phyloP scores from a whole-genome alignment of 305 asterid genomes.

The Ilex paraguariensis region DNA sequence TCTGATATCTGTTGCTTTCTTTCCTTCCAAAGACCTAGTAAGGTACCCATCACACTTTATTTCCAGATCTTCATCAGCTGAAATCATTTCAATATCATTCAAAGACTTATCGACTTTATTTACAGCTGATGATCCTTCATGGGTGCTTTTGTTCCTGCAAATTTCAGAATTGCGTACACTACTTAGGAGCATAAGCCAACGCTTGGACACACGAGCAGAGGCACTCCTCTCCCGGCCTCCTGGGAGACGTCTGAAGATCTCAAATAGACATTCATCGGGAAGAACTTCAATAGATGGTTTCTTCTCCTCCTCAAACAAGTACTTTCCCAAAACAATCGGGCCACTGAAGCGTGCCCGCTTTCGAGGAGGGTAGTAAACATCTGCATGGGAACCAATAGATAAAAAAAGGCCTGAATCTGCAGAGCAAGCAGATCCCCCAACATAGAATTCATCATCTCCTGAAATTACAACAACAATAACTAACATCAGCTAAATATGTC shows the following conservation, averaged over 20 bases:
- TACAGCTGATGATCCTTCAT: slow-evolving; percentile 9
- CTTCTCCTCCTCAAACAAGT: slow-evolving; percentile 24
- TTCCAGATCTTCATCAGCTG: slow-evolving; percentile 50
- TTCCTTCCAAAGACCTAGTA: slow-evolving; percentile 83
- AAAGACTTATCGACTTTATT: slow-evolving; percentile 11
- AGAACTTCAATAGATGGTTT: slow-evolving; percentile 63
- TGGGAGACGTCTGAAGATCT: slow-evolving; percentile 65
- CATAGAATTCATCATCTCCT: slow-evolving; percentile 70
- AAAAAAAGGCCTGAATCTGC: slow-evolving; percentile 55
- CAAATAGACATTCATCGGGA: slow-evolving; percentile 82
- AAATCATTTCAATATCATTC: slow-evolving; percentile 20
- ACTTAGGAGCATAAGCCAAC: slow-evolving; percentile 68
- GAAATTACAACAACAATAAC: slow-evolving; percentile 20
- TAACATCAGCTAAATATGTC: slow-evolving; percentile 1
- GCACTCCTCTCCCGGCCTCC: slow-evolving; percentile 68
- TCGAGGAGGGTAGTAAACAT: slow-evolving; percentile 64
- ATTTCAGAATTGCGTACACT: slow-evolving; percentile 59
- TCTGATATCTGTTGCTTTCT: slow-evolving; percentile 79
- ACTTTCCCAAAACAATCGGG: slow-evolving; percentile 32
- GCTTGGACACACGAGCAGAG: slow-evolving; percentile 77
- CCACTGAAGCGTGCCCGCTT: slow-evolving; percentile 61
- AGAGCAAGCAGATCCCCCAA: slow-evolving; percentile 38
- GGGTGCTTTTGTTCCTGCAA: slow-evolving; percentile 28
- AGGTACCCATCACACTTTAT: slow-evolving; percentile 67
- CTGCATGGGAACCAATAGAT: slow-evolving; percentile 53